Evolutionary conservation across 2,329 filamentous ascomycete genomes (phyloP), one percentile per base, ranked within the genome.

Genomic region (Penicillium freii): DNA sequence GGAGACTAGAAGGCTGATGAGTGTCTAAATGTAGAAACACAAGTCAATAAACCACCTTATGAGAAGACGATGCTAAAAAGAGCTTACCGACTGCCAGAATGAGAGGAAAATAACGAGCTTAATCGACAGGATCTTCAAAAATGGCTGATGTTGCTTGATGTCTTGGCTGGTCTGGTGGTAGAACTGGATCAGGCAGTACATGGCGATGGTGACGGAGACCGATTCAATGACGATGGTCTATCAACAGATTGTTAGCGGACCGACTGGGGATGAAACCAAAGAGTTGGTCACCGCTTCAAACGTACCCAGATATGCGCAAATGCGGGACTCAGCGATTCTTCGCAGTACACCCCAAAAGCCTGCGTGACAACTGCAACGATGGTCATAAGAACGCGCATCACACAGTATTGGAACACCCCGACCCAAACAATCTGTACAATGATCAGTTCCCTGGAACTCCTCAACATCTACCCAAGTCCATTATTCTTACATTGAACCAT

Each of bases 91-190:
- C 70, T 96, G 91, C 91, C 91, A 96, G 74, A 95, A 95, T 36
- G 88, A 92, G 64, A 96, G 82, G 79, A 96, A 96, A 68, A 96
- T 91, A 69, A 95, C 91, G 29, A 95, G 82, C 75, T 96, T 96
- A 76, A 96, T 94, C 68, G 90, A 89, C 21, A 91, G 71, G 27
- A 96, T 86, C 74, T 96, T 96, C 62, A 93, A 75, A 63, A 93
- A 88, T 0, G 91, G 89, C 19, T 78, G 81, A 69, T 95, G 84
- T 53, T 87, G 82, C 8, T 82, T 80, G 27, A 96, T 81, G 57
- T 90, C 84, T 1, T 81, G 76, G 61, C 85, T 86, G 45, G 94
- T 80, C 73, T 95, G 90, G 31, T 89, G 73, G 73, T 96, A 96
- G 73, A 94, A 94, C 67, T 96, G 91, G 61, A 95, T 87, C 43